phyloP scores from a whole-genome alignment of 192 early-diverging fungal genomes.

The Coemansia sp. region DNA sequence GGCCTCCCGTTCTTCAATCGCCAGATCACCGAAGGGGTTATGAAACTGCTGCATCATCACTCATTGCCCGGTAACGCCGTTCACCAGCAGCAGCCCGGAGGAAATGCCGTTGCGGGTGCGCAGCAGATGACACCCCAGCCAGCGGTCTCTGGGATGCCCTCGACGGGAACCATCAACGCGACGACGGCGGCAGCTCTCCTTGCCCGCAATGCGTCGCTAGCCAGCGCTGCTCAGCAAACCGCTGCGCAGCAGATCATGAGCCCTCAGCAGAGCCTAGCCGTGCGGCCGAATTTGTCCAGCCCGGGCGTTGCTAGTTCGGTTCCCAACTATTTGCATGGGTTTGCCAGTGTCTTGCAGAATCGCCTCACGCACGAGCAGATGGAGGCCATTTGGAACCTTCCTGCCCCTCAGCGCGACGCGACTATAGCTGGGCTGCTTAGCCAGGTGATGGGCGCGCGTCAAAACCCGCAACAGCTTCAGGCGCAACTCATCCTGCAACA shows the following conservation, averaged over 20 bases:
- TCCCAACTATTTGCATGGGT: constrained; percentile 7
- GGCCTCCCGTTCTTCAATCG: constrained; percentile 27
- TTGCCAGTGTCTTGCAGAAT: constrained; percentile 6
- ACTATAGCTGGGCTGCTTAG: neutral
- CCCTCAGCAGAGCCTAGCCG: constrained; percentile 29
- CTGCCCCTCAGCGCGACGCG: constrained; percentile 18
- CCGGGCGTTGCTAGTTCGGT: constrained; percentile 14
- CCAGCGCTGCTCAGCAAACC: neutral
- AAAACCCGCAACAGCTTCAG: constrained; percentile 14
- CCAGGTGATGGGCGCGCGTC: neutral
- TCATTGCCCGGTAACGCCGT: neutral
- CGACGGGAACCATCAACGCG: constrained; percentile 6
- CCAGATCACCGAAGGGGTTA: constrained; percentile 19
- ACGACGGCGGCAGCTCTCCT: constrained; percentile 6
- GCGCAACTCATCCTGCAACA: constrained; percentile 15
- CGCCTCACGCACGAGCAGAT: constrained; percentile 16
- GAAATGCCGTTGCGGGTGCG: neutral
- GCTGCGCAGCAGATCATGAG: constrained; percentile 38
- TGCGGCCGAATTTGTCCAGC: constrained; percentile 25
- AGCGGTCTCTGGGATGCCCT: constrained; percentile 11
- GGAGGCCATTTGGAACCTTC: constrained; percentile 15
- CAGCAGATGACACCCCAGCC: constrained; percentile 35
- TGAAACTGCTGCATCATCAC: constrained; percentile 12
- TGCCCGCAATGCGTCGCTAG: constrained; percentile 3
- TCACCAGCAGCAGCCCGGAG: neutral